Percentiles rank a stretch among this genome's conserved stretches.
Evolutionary conservation across 2,329 filamentous ascomycete genomes (phyloP).

Genomic region (Pseudogymnoascus sp.): DNA sequence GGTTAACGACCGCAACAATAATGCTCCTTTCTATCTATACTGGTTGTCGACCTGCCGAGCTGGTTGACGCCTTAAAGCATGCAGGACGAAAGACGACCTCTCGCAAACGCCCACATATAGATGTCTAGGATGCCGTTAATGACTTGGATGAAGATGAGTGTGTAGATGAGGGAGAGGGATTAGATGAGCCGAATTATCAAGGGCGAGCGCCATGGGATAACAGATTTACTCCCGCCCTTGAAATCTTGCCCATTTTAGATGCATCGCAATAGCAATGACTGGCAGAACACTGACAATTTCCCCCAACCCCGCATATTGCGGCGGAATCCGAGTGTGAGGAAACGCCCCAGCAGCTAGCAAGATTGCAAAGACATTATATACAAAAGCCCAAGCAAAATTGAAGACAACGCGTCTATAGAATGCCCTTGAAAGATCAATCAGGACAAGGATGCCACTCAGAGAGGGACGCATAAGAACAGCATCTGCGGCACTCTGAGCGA

Average conservation of each 20-base stretch:
- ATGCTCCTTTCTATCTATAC: too few species aligned
- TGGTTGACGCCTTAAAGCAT: too few species aligned
- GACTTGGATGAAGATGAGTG: too few species aligned
- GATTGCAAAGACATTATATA: slow-evolving; percentile 56
- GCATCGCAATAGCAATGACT: slow-evolving; percentile 37
- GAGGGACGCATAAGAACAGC: slow-evolving; percentile 54
- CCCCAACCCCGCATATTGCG: slow-evolving; percentile 53
- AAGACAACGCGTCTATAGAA: slow-evolving; percentile 39
- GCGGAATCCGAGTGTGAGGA: slow-evolving; percentile 43
- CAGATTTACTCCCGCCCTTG: neutral
- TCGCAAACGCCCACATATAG: too few species aligned
- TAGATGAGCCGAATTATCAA: too few species aligned
- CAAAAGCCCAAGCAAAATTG: slow-evolving; percentile 54
- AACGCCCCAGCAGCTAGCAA: slow-evolving; percentile 51
- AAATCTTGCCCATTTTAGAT: slow-evolving; percentile 15
- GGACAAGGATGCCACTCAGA: slow-evolving; percentile 47
- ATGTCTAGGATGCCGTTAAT: too few species aligned
- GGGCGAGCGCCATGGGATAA: too few species aligned
- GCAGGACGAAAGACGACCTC: too few species aligned
- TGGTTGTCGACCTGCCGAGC: too few species aligned
- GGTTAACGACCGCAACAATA: too few species aligned
- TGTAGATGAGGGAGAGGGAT: too few species aligned
- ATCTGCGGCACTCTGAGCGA: slow-evolving; percentile 60
- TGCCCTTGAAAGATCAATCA: slow-evolving; percentile 43
- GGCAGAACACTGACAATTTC: slow-evolving; percentile 58